phyloP scores from a whole-genome alignment of 1,284 basidiomycete genomes.

The Ceratobasidium sp. region DNA sequence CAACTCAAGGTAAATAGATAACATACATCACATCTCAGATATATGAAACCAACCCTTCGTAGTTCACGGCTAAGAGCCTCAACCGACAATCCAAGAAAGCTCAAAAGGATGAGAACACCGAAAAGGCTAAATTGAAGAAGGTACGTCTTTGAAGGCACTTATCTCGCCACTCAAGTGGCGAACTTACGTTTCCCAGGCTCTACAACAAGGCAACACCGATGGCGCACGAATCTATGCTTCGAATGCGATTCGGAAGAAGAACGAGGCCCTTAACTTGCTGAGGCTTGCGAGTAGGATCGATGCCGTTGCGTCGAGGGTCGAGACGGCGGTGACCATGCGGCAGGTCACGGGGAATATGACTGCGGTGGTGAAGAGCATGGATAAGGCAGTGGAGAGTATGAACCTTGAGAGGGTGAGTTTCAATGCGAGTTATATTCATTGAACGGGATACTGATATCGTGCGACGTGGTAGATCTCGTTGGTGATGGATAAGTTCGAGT shows the following conservation, averaged over 20 bases:
- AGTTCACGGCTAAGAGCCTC: slow-evolving; percentile 97
- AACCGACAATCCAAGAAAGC: slow-evolving; percentile 95
- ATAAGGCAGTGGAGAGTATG: slow-evolving; percentile 99
- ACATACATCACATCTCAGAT: neutral
- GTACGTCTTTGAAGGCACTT: slow-evolving; percentile 60
- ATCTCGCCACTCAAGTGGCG: neutral
- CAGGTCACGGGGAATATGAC: slow-evolving; percentile 93
- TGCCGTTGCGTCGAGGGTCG: slow-evolving; percentile 95
- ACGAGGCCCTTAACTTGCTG: slow-evolving; percentile 91
- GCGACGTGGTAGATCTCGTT: slow-evolving; percentile 83
- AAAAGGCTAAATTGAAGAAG: slow-evolving; percentile 93
- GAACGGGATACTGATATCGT: slow-evolving; percentile 30
- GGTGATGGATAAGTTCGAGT: slow-evolving; percentile 99
- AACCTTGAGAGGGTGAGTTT: slow-evolving; percentile 90
- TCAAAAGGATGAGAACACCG: slow-evolving; percentile 89
- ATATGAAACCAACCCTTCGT: slow-evolving; percentile 41
- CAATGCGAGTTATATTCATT: neutral
- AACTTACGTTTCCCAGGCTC: slow-evolving; percentile 70
- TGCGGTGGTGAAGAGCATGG: slow-evolving; percentile 97
- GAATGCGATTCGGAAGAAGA: slow-evolving; percentile 99
- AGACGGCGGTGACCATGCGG: slow-evolving; percentile 99
- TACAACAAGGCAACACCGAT: slow-evolving; percentile 97
- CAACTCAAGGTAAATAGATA: slow-evolving; percentile 83
- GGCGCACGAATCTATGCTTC: slow-evolving; percentile 99
- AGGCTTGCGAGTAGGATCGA: slow-evolving; percentile 92